Evolutionary conservation across 768 basidiomycete genomes (phyloP).

Genomic region (Thelephora aurantiotincta): DNA sequence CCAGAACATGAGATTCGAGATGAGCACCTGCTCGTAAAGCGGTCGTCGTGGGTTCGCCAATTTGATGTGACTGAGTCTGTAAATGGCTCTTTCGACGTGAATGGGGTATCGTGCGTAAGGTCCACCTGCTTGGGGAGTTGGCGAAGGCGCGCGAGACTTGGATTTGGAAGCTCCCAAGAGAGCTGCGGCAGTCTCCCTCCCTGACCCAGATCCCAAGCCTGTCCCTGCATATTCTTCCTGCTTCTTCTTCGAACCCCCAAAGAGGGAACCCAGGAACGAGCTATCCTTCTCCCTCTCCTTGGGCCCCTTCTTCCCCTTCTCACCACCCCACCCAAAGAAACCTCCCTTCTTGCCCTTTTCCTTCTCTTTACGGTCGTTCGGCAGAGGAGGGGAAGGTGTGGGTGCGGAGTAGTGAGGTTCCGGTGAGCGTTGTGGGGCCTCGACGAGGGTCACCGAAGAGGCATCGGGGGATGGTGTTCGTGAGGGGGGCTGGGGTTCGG

Average conservation of each 20-base stretch:
- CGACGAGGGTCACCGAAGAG: slow-evolving; percentile 3
- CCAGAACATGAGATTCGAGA: slow-evolving; percentile 98
- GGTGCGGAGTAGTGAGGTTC: slow-evolving; percentile 14
- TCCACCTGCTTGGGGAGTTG: slow-evolving; percentile 38
- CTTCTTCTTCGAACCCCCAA: slow-evolving; percentile 71
- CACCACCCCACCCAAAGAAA: slow-evolving; percentile 52
- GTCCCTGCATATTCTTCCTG: slow-evolving; percentile 48
- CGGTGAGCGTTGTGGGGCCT: slow-evolving; percentile 15
- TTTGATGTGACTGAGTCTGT: slow-evolving; percentile 96
- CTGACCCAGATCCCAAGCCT: slow-evolving; percentile 22
- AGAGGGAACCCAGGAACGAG: slow-evolving; percentile 79
- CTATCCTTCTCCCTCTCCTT: slow-evolving; percentile 58
- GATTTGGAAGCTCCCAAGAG: slow-evolving; percentile 76
- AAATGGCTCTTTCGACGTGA: slow-evolving; percentile 96
- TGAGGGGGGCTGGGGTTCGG: slow-evolving; percentile 21
- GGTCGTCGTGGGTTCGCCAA: slow-evolving; percentile 93
- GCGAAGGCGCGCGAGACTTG: slow-evolving; percentile 45
- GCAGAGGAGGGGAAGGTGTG: slow-evolving; percentile 17
- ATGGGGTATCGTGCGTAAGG: slow-evolving; percentile 82
- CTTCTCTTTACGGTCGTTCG: slow-evolving; percentile 18
- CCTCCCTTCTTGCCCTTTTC: slow-evolving; percentile 67
- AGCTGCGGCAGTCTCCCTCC: slow-evolving; percentile 78
- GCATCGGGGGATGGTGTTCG: slow-evolving; percentile 45
- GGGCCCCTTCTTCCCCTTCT: slow-evolving; percentile 47
- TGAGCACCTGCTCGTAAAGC: slow-evolving; percentile 90